Evolutionary conservation across 345 rosid species (phyloP).

Genomic region (Microthlaspi erraticum): DNA sequence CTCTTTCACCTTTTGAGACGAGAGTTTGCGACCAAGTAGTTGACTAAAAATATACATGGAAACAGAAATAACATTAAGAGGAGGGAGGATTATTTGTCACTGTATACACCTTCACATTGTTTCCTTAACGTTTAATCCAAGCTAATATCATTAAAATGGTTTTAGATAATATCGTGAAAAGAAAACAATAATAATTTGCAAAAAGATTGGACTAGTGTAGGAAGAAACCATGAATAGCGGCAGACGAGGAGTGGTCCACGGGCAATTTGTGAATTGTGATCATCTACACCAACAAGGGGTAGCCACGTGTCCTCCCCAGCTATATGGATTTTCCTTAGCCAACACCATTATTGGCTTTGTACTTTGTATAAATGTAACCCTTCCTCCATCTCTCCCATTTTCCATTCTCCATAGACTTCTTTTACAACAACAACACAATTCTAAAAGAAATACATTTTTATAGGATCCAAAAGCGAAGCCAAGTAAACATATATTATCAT

Average conservation of each 20-base stretch:
- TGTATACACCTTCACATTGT: constrained; percentile 22
- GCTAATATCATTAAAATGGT: neutral
- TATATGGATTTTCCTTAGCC: constrained; percentile 40
- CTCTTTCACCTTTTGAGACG: constrained; percentile 27
- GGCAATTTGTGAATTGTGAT: constrained; percentile 23
- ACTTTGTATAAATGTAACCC: constrained; percentile 19
- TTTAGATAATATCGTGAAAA: neutral
- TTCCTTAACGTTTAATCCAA: constrained; percentile 36
- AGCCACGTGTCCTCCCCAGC: constrained; percentile 16
- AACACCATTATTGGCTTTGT: constrained; percentile 29
- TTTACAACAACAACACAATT: constrained; percentile 9
- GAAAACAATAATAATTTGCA: neutral
- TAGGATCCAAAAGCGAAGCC: constrained; percentile 18
- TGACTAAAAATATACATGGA: constrained; percentile 9
- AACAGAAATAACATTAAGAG: constrained; percentile 1
- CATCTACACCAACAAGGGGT: constrained; percentile 9
- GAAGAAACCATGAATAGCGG: neutral
- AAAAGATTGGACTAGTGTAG: neutral
- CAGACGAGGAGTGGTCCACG: constrained; percentile 32
- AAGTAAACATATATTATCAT: constrained; percentile 41
- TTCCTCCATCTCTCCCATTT: constrained; percentile 29
- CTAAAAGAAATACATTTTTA: neutral
- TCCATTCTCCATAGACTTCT: constrained; percentile 37
- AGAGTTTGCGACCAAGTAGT: constrained; percentile 26
- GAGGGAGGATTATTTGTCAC: constrained; percentile 23